Evolutionary conservation across 306 rosid genomes (phyloP), one percentile per base, ranked within the genome.

Genomic region (Castanea crenata): DNA sequence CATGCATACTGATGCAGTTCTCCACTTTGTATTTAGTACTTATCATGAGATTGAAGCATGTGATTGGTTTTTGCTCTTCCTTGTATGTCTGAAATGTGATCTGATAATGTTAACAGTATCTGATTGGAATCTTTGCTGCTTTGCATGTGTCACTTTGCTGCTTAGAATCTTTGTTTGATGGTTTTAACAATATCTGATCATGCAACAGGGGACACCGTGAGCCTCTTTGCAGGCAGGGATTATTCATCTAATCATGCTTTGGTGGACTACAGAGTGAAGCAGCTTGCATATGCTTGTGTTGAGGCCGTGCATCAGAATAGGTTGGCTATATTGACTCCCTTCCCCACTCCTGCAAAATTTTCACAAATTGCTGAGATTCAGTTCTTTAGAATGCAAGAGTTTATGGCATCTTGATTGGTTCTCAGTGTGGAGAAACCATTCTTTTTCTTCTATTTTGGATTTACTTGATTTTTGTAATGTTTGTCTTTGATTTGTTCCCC

Each of bases 291-390:
- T 82, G 79, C 84, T 56, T 92, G 96, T 82, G 78, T 92, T 78
- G 85, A 90, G 83, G 97, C 99, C 5, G 58, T 92, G 74, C 89
- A 95, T 83, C 92, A 85, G 73, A 90, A 90, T 77, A 95, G 99
- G 99, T 95, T 86, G 78, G 91, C 54, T 75, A 78, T 23, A 13
- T 76, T 3, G 7, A 10, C 31, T 46, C 23, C 27, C 14, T 10
- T 21, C 51, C 51, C 4, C 5, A 6, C 19, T 21, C 51, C 51
- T 0, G 0, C 19, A 31, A 71, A 18, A 69, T 38, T 38, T 35
- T 38, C 23, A 34, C 18, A n/a, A 38, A n/a, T 44, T 14, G 58
- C 25, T 68, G 72, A 8, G 75, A 51, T 51, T 52, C 11, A 23
- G 58, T 20, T 68, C 51, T 49, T 68, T 68, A 15, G 52, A 68